Conservation (phyloP, 75 land plant species). For the Pinus tabuliformis region DNA sequence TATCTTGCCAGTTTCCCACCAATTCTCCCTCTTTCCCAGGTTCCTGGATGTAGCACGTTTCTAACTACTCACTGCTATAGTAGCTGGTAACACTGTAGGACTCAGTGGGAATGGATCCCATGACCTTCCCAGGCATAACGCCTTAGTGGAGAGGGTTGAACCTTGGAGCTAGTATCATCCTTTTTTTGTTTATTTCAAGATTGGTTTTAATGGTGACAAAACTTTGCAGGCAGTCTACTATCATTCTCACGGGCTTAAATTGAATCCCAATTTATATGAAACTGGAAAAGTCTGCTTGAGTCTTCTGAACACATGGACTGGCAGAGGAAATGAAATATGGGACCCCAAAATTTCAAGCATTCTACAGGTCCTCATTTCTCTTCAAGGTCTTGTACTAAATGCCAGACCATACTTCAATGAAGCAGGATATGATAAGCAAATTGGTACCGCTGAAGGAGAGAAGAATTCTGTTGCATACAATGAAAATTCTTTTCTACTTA, state of each 20-base stretch:
- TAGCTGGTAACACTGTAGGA: no score
- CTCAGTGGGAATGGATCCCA: no score
- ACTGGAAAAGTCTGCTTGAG: constrained; percentile 95
- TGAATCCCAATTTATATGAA: constrained; percentile 95
- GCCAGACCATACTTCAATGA: constrained; percentile 90
- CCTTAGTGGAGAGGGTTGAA: no score
- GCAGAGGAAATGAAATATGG: constrained; percentile 70
- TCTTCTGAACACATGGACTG: constrained; percentile 88
- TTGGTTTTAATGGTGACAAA: not conserved
- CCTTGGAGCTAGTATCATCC: not conserved
- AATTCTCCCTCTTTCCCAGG: no score
- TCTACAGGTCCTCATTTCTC: constrained; percentile 86
- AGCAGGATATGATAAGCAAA: constrained; percentile 68
- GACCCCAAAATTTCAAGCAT: constrained; percentile 72
- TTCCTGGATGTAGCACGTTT: no score
- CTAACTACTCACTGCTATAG: no score
- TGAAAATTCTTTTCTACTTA: constrained; percentile 67
- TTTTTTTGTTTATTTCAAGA: not conserved
- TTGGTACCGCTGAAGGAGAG: constrained; percentile 59
- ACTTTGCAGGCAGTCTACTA: constrained; percentile 58
- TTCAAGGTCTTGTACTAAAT: constrained; percentile 90
- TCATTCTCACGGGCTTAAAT: constrained; percentile 82
- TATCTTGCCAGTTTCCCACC: no score
- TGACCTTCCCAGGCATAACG: no score
- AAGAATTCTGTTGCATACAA: constrained; percentile 60